phyloP scores from a whole-genome alignment of 2,329 filamentous ascomycete genomes.

The Fusarium xylarioides region DNA sequence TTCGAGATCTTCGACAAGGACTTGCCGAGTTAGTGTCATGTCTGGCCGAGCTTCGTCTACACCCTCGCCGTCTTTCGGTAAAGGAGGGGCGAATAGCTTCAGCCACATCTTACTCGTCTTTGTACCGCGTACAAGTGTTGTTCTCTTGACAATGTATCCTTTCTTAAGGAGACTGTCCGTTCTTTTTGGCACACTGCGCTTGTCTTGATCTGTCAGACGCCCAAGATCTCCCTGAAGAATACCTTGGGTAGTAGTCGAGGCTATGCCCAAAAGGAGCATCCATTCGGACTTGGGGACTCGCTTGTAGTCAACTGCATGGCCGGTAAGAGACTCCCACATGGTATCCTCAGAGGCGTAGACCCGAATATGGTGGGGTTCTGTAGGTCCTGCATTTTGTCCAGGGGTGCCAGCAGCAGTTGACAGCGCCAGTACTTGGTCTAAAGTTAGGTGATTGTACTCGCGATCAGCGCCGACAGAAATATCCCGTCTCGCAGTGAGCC shows the following conservation, averaged over 20 bases:
- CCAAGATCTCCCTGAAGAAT: slow-evolving; percentile 70
- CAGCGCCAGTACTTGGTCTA: slow-evolving; percentile 44
- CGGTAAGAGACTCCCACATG: slow-evolving; percentile 68
- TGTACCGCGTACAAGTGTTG: slow-evolving; percentile 64
- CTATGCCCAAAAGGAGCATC: slow-evolving; percentile 66
- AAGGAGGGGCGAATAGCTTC: slow-evolving; percentile 61
- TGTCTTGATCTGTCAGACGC: slow-evolving; percentile 67
- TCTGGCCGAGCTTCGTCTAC: slow-evolving; percentile 42
- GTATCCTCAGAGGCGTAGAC: slow-evolving; percentile 63
- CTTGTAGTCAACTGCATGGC: slow-evolving; percentile 67
- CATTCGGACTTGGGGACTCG: slow-evolving; percentile 67
- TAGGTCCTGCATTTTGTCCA: slow-evolving; percentile 4
- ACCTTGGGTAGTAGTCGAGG: slow-evolving; percentile 61
- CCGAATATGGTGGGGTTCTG: slow-evolving; percentile 28
- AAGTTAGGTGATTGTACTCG: slow-evolving; percentile 52
- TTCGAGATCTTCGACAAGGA: slow-evolving; percentile 56
- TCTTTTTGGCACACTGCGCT: slow-evolving; percentile 69
- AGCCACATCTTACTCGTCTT: slow-evolving; percentile 73
- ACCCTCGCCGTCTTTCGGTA: slow-evolving; percentile 48
- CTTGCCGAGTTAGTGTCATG: slow-evolving; percentile 52
- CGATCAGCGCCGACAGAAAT: slow-evolving; percentile 48
- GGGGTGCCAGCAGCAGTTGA: slow-evolving; percentile 4
- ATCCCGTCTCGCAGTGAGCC: slow-evolving; percentile 48
- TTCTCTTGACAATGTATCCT: slow-evolving; percentile 70
- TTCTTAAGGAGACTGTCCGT: slow-evolving; percentile 68